Evolutionary conservation across 148 eudicot genomes (phyloP).

Genomic region (Camellia lanceoleosa): DNA sequence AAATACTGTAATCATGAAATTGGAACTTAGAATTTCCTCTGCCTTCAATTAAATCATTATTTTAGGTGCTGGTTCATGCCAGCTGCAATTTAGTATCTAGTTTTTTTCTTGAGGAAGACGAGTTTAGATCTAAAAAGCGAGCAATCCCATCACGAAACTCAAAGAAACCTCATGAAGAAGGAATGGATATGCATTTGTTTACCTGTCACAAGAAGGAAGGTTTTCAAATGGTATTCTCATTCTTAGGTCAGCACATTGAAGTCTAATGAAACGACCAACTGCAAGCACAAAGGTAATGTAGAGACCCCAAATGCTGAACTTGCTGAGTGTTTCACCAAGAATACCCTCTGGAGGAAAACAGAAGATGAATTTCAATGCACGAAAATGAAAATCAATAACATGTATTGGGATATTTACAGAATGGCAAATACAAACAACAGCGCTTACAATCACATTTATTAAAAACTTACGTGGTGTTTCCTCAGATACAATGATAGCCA

Average conservation of each 20-base stretch:
- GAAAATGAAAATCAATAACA: background rate
- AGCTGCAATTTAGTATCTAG: too few species aligned
- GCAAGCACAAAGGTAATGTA: constrained; percentile 35
- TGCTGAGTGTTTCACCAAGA: constrained; percentile 35
- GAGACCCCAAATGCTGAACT: constrained; percentile 36
- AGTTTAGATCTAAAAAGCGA: too few species aligned
- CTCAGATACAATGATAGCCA: constrained; percentile 28
- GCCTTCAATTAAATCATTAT: too few species aligned
- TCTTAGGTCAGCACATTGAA: constrained; percentile 32
- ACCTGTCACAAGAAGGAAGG: constrained; percentile 37
- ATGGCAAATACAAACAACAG: background rate
- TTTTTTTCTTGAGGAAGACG: too few species aligned
- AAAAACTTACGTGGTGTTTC: constrained; percentile 32
- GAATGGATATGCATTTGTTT: background rate
- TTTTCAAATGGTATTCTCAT: constrained; percentile 33
- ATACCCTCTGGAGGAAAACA: constrained; percentile 24
- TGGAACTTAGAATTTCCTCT: too few species aligned
- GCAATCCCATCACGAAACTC: too few species aligned
- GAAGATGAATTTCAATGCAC: background rate
- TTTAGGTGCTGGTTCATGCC: too few species aligned
- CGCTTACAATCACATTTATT: too few species aligned
- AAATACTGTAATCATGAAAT: too few species aligned
- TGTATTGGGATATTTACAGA: background rate
- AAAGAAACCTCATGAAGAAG: too few species aligned
- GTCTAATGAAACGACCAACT: constrained; percentile 34